Percentiles rank a stretch among this genome's conserved stretches.
Evolutionary conservation across 2,329 filamentous ascomycete genomes (phyloP).

Genomic region (Fusarium dimerum): DNA sequence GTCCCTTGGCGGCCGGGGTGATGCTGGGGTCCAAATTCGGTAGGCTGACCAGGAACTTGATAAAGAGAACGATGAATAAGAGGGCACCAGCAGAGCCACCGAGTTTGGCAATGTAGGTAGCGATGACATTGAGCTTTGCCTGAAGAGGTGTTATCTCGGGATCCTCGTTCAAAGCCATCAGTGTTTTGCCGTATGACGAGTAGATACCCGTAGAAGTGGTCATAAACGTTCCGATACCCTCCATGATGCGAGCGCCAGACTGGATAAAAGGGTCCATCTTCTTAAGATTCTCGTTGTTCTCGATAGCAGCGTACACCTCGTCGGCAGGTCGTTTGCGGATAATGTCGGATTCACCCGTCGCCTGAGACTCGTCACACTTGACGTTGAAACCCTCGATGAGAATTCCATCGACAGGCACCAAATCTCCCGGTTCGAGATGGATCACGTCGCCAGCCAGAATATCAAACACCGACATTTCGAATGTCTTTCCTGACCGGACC

Average conservation of each 20-base stretch:
- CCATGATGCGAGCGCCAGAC: conserved; percentile 77
- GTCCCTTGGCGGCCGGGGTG: conserved; percentile 72
- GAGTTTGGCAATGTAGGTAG: conserved; percentile 76
- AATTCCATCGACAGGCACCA: conserved; percentile 73
- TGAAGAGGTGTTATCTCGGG: conserved; percentile 77
- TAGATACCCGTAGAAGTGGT: conserved; percentile 73
- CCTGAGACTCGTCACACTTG: conserved; percentile 77
- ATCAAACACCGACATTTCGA: conserved; percentile 70
- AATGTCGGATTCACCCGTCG: conserved; percentile 77
- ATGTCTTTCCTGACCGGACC: conserved; percentile 68
- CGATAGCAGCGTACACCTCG: conserved; percentile 69
- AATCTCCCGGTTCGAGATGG: conserved; percentile 72
- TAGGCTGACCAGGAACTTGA: conserved; percentile 77
- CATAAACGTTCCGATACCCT: conserved; percentile 74
- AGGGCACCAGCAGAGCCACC: conserved; percentile 76
- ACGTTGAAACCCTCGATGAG: conserved; percentile 73
- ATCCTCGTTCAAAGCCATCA: conserved; percentile 72
- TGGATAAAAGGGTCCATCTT: conserved; percentile 85
- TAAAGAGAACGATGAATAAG: conserved; percentile 82
- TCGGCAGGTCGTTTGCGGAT: conserved; percentile 68
- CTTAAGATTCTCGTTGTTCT: conserved; percentile 63
- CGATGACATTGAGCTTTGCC: conserved; percentile 72
- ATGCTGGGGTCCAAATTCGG: conserved; percentile 46
- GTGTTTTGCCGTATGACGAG: conserved; percentile 74
- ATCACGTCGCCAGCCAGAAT: conserved; percentile 70